phyloP scores from a whole-genome alignment of 441 rosid genomes.

The Eruca vesicaria region DNA sequence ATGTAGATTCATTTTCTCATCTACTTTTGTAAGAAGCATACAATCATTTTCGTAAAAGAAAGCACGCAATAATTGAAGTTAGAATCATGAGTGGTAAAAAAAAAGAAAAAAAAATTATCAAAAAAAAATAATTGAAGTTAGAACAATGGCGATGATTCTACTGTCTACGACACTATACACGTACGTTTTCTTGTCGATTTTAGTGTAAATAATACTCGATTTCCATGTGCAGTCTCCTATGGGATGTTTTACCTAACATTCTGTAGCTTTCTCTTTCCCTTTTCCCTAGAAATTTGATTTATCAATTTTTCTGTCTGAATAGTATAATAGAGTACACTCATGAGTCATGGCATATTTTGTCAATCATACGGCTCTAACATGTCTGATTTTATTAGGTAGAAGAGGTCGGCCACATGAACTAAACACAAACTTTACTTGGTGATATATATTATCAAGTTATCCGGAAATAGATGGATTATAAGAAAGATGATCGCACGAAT shows the following conservation, averaged over 20 bases:
- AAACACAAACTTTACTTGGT: not conserved
- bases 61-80: not conserved
- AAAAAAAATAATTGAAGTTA: too few relatives aligned
- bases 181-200: not conserved
- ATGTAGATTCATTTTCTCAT: too few relatives aligned
- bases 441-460: not conserved
- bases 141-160: not conserved
- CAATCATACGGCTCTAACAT: constrained; percentile 8
- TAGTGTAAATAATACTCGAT: not conserved
- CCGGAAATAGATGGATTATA: not conserved
- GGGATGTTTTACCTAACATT: not conserved
- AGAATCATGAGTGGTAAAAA: too few relatives aligned
- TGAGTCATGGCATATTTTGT: constrained; percentile 2
- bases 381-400: not conserved
- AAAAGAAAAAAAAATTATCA: too few relatives aligned
- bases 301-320: not conserved
- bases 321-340: constrained; percentile 4
- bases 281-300: constrained; percentile 10
- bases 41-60: not conserved
- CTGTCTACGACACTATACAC: not conserved
- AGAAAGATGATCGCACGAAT: not conserved
- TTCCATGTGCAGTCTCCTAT: constrained; percentile 18
- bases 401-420: constrained; percentile 26
- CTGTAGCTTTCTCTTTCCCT: constrained; percentile 6
- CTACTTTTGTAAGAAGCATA: not conserved